Base-by-base conservation (phyloP, 495 filamentous ascomycete species). In the Aspergillus egyptiacus region DNA sequence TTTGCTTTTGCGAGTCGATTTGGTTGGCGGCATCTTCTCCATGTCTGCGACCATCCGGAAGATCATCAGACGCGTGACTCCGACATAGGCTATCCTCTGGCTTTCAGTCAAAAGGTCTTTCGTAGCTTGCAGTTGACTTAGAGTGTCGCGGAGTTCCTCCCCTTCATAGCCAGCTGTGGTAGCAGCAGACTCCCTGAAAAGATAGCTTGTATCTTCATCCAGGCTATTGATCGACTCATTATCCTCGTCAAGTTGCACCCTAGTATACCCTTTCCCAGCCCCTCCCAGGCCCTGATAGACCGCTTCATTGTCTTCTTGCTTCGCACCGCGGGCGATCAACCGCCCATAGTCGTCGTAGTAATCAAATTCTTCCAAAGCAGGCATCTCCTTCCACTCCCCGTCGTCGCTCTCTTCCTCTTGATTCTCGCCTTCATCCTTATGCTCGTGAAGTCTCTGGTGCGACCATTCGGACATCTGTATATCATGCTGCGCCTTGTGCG, bases 61-160 rank as follows among this genome's bases (percentile, higher is more conserved):
- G 40, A 96, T 82, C 20, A 86, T 78, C 40, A 99, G 58, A 53
- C 90, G 76, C 24, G 86, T 84, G 36, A 96, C 75, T 5, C 94
- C 91, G 19, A 97, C 94, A 66, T 99, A 99, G 2, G 93, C 93
- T 49, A 99, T 91, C 50, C 88, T 80, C 69, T 99, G 94, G 3
- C 89, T 89, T 65, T 97, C 93, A 5, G 90, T 99, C 19, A 99
- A 76, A 8, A 99, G 72, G 54, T 91, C 85, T 63, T 99, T 99
- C 18, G 94, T 99, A 23, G 94, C 88, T 67, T 97, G 86, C 63
- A 99, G 82, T 65, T 99, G 93, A 38, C 85, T 81, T 41, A 94
- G 59, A 5, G 89, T 78, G 69, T 96, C 93, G 37, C 91, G 79
- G 54, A 81, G 78, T 54, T 88, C 87, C 17, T 94, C 90, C 20